Conservation (phyloP, 1,284 basidiomycete genomes). For the Uromyces viciae-fabae region DNA sequence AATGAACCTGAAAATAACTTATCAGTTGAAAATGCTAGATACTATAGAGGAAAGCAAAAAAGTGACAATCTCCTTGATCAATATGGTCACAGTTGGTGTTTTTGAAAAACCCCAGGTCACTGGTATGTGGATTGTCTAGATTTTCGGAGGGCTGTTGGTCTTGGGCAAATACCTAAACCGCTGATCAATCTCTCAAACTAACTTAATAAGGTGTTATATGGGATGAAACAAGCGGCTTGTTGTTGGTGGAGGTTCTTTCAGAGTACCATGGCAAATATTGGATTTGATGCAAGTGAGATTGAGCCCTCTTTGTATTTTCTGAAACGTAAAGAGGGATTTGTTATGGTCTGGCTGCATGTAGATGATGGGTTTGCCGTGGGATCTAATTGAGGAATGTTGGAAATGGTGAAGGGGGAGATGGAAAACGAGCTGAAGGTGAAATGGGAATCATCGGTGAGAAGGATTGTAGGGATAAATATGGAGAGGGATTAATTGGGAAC, state of each 20-base stretch:
- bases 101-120: too few relatives aligned
- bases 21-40: too few relatives aligned
- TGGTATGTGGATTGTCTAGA: too few relatives aligned
- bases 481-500: neutral
- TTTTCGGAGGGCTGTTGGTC: too few relatives aligned
- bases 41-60: too few relatives aligned
- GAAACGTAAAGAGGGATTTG: neutral
- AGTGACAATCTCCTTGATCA: too few relatives aligned
- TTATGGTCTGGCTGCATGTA: too few relatives aligned
- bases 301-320: conserved; percentile 4
- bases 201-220: conserved; percentile 6
- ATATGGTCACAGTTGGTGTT: too few relatives aligned
- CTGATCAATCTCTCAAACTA: too few relatives aligned
- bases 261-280: neutral
- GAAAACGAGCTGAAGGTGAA: neutral
- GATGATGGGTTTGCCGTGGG: too few relatives aligned
- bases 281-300: conserved; percentile 5
- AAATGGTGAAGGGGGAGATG: neutral
- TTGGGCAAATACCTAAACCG: too few relatives aligned
- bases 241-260: conserved; percentile 16
- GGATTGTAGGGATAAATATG: neutral
- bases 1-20: too few relatives aligned
- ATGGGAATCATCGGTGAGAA: neutral
- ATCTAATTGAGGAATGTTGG: neutral
- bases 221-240: neutral